phyloP scores from a whole-genome alignment of 2,329 filamentous ascomycete species.

The Xylaria sp. region DNA sequence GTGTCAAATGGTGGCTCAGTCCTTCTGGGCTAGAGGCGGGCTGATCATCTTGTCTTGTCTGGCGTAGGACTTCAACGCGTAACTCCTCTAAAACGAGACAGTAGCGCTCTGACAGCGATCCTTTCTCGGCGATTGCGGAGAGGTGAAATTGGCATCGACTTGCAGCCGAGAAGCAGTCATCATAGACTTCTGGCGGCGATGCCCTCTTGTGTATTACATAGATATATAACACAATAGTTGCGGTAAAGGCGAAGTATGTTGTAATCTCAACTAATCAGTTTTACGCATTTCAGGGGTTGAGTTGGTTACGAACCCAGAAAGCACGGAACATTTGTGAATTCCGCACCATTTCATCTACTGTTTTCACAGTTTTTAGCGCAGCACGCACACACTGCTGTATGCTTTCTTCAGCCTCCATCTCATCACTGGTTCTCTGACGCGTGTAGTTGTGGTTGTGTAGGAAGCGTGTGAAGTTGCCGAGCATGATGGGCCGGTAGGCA shows the following conservation, averaged over 20 bases:
- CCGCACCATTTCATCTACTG: conserved; percentile 44
- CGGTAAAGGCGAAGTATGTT: conserved; percentile 48
- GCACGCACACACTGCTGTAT: conserved; percentile 43
- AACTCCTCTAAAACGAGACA: conserved; percentile 46
- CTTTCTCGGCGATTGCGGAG: conserved; percentile 39
- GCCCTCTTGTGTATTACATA: conserved; percentile 43
- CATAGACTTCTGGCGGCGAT: conserved; percentile 27
- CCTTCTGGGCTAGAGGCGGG: background rate
- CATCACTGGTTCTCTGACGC: conserved; percentile 19
- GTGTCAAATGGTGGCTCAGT: background rate
- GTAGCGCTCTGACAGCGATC: conserved; percentile 46
- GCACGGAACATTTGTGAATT: conserved; percentile 47
- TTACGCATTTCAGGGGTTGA: background rate
- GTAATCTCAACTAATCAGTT: conserved; percentile 18
- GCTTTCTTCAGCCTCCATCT: conserved; percentile 37
- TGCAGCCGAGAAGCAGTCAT: conserved; percentile 39
- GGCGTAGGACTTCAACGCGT: conserved; percentile 40
- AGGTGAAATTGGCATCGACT: conserved; percentile 44
- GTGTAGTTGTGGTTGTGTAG: conserved; percentile 29
- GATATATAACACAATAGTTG: conserved; percentile 47
- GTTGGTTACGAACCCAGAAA: conserved; percentile 45
- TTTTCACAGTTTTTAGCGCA: conserved; percentile 44
- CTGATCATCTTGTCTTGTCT: conserved; percentile 10
- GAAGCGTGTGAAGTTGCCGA: conserved; percentile 51
- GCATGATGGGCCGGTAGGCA: conserved; percentile 53